phyloP scores from a whole-genome alignment of 2,329 filamentous ascomycete genomes.

The Aspergillus sp. region DNA sequence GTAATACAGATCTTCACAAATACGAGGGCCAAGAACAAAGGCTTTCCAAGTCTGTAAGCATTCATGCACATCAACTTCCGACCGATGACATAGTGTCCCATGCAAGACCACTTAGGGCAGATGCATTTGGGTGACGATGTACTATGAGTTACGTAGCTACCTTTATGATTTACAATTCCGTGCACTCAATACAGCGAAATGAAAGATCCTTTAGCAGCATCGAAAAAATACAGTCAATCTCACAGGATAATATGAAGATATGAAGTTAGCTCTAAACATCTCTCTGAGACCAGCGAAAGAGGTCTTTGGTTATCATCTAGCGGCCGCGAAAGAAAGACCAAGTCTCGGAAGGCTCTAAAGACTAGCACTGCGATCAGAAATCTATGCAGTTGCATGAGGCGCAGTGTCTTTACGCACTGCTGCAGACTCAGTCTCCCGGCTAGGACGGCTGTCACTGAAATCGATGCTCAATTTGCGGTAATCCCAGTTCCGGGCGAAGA shows the following conservation, averaged over 20 bases:
- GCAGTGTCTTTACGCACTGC: not conserved
- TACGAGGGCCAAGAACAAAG: no score
- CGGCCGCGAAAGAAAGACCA: not conserved
- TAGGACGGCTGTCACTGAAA: constrained; percentile 47
- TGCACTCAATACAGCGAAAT: not conserved
- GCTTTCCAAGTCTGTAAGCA: not conserved
- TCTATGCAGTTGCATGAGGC: not conserved
- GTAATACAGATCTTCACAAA: no score
- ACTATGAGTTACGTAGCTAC: not conserved
- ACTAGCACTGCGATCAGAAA: not conserved
- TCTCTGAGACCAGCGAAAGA: not conserved
- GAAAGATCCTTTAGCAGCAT: not conserved
- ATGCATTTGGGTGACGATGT: no score
- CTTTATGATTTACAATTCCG: not conserved
- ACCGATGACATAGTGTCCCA: not conserved
- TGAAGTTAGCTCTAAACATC: not conserved
- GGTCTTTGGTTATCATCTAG: not conserved
- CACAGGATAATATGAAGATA: not conserved
- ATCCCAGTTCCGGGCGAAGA: constrained; percentile 48
- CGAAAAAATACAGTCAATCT: not conserved
- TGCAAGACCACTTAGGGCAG: no score
- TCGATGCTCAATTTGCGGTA: constrained; percentile 51
- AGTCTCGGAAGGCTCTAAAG: not conserved
- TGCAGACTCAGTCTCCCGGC: not conserved
- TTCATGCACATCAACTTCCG: not conserved